Conservation (phyloP, 352 stramenopile genomes). For the Nothophytophthora sp. region DNA sequence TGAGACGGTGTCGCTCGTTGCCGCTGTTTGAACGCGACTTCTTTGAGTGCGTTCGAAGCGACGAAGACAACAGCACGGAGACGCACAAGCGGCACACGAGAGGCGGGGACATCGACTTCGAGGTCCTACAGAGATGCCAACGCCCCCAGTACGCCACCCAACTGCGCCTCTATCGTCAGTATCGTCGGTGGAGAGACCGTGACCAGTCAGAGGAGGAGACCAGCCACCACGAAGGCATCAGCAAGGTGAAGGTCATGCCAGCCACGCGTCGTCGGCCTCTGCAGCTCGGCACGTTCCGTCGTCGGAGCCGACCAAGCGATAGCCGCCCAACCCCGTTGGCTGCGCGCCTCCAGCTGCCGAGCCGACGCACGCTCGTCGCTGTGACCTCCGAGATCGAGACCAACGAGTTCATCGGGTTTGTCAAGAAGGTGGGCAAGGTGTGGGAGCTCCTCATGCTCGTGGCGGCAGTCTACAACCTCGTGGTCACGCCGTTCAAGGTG, state of each 20-base stretch:
- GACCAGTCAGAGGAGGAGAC: conserved; percentile 1
- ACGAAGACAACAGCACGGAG: conserved; percentile 5
- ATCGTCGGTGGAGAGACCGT: conserved; percentile 30
- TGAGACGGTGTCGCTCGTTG: conserved; percentile 50
- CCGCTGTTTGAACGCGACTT: conserved; percentile 43
- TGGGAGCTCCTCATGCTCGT: conserved; percentile 61
- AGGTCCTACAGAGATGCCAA: conserved; percentile 55
- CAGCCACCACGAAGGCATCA: neutral
- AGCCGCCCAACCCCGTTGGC: neutral
- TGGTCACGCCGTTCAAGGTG: conserved; percentile 56
- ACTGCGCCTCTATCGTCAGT: conserved; percentile 45
- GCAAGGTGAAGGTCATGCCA: too few relatives aligned
- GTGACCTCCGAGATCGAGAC: conserved; percentile 17
- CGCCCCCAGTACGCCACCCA: conserved; percentile 45
- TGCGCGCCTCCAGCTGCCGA: conserved; percentile 4
- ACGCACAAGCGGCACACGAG: neutral
- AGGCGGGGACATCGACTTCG: conserved; percentile 44
- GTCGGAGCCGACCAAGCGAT: too few relatives aligned
- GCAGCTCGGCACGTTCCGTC: too few relatives aligned
- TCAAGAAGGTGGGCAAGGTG: conserved; percentile 34
- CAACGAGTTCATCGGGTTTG: conserved; percentile 38
- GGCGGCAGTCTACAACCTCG: conserved; percentile 42
- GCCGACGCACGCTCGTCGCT: conserved; percentile 8
- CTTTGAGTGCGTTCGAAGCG: conserved; percentile 26
- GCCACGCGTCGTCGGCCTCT: conserved; percentile 2